Percentiles rank a stretch among this genome's conserved stretches.
Conservation (phyloP, 306 rosid species). For the Acacia crassicarpa region DNA sequence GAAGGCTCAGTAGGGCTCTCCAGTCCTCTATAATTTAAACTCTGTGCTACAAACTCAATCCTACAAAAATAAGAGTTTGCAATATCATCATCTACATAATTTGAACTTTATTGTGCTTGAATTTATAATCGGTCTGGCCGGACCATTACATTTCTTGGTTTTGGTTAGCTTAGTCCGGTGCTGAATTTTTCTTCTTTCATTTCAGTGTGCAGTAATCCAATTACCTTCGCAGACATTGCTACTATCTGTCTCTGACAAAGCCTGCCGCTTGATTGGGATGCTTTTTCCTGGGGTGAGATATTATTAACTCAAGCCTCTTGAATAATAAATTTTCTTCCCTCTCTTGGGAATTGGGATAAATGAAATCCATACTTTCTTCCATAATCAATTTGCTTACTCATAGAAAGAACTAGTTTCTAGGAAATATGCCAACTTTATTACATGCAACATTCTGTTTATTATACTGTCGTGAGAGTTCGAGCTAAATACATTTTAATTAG, state of each 20-base stretch:
- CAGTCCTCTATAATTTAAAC: neutral
- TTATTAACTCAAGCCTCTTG: conserved; percentile 6
- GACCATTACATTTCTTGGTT: conserved; percentile 1
- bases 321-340: neutral
- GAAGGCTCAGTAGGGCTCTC: neutral
- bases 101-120: neutral
- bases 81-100: neutral
- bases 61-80: neutral
- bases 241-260: conserved; percentile 92
- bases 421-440: neutral
- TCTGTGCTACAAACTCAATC: neutral
- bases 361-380: neutral
- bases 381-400: neutral
- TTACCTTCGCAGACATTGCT: conserved; percentile 94
- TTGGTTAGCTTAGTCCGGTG: conserved; percentile 3
- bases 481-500: neutral
- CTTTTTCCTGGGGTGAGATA: conserved; percentile 91
- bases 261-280: conserved; percentile 97
- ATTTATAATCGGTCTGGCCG: neutral
- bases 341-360: neutral
- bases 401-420: neutral
- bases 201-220: conserved; percentile 98
- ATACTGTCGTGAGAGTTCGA: neutral
- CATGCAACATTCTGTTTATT: neutral
- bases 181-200: conserved; percentile 26